Conservation (phyloP, 1,284 basidiomycete genomes). For the Moniliella sp. region DNA sequence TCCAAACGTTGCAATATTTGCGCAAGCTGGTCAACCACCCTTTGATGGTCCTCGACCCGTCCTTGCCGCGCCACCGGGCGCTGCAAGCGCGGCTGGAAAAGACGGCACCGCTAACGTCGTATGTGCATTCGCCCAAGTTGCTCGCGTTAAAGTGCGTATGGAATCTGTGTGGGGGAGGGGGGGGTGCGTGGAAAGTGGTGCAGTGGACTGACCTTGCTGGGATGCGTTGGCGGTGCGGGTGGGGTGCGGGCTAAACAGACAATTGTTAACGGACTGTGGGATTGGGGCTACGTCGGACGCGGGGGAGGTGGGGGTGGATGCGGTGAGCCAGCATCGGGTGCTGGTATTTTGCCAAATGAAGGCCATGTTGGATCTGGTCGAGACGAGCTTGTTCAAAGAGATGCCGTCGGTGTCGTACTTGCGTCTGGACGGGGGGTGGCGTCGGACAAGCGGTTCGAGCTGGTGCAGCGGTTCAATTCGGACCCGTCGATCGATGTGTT, state of each 20-base stretch:
- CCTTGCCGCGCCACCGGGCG: constrained; percentile 37
- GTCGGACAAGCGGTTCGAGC: constrained; percentile 33
- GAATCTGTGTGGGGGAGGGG: background rate
- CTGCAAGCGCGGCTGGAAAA: constrained; percentile 44
- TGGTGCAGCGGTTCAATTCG: constrained; percentile 91
- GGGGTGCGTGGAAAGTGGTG: background rate
- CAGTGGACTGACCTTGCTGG: constrained; percentile 1
- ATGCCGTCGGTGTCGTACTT: constrained; percentile 96
- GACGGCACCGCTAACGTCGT: constrained; percentile 45
- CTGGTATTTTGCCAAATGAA: constrained; percentile 98
- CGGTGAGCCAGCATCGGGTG: constrained; percentile 78
- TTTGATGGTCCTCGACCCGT: constrained; percentile 34
- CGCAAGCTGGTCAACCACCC: constrained; percentile 96
- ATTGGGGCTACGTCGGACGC: constrained; percentile 49
- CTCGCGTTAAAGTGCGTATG: constrained; percentile 64
- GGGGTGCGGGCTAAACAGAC: too few species aligned
- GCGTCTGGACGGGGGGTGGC: constrained; percentile 55
- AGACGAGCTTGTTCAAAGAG: constrained; percentile 67
- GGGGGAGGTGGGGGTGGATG: constrained; percentile 34
- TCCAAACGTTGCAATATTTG: constrained; percentile 61
- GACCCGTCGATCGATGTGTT: constrained; percentile 95
- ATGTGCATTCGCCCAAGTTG: constrained; percentile 79
- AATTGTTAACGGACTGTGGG: constrained; percentile 82
- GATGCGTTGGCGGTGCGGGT: too few species aligned
- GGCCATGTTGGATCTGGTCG: constrained; percentile 95